Base-by-base conservation (phyloP, 2,329 filamentous ascomycete species). In the Ophiostoma perfectum region DNA sequence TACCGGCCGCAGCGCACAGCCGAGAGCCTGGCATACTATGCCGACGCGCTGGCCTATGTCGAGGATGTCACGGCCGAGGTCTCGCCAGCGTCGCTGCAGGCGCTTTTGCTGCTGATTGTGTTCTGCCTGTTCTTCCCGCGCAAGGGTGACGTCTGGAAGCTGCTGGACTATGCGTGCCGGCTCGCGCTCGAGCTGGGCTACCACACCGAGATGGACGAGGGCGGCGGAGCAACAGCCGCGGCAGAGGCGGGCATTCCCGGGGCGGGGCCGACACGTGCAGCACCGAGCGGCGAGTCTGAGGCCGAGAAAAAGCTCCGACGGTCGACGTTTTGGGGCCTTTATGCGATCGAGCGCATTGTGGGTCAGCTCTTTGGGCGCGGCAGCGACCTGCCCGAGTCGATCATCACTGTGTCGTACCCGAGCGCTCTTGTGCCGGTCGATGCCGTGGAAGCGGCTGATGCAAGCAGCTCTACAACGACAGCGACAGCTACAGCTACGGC, bases 331-430 rank as follows among this genome's bases (percentile, higher is more conserved):
- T 78, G 76, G 77, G 76, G 76, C 9, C 72, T 78, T 1, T 78
- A 78, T 66, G 74, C 76, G 60, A 74, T 78, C 52, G 77, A 78
- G 70, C 73, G 76, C 41, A 77, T 76, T 27, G 74, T 77, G 42
- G 76, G 76, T 2, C 77, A 78, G 69, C 73, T 78, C n/a, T 76
- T 78, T 69, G 77, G 77, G 36, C 75, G 77, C 52, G 75, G 76
- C 27, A 76, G 75, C 12, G 77, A 78, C 68, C 71, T 78, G n/a
- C 75, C 76, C 5, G 77, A 78, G 72, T 73, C 76, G 0, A 77
- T 77, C 62, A 78, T 78, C 67, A 78, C 76, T 0, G 75, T 75
- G 3, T 74, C 77, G 44, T 78, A 78, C 70, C 76, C 76, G 64
- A 70, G 52, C 39, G 27, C 66, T 1, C 16, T 68, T 2, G 41